A percentile compares a stretch with the other conserved stretches of the same genome.
phyloP scores from a whole-genome alignment of 2,329 filamentous ascomycete species.

The Talaromyces islandicus region DNA sequence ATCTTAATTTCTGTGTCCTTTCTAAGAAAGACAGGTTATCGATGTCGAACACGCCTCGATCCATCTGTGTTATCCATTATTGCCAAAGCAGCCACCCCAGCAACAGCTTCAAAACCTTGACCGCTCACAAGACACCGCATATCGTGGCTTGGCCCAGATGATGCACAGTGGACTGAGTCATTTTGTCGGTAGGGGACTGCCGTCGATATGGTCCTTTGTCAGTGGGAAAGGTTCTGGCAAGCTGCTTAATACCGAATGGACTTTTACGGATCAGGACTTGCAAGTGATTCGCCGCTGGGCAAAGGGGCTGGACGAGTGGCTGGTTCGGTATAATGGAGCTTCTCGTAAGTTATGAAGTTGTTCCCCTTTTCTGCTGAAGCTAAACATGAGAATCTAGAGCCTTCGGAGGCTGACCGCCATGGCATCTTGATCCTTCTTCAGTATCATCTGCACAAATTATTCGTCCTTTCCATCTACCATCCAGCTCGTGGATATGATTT shows the following conservation, averaged over 20 bases:
- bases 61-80: slow-evolving; percentile 24
- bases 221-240: slow-evolving; percentile 14
- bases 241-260: slow-evolving; percentile 10
- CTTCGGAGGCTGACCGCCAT: slow-evolving; percentile 22
- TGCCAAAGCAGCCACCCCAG: slow-evolving; percentile 20
- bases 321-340: slow-evolving; percentile 23
- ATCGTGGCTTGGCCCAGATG: slow-evolving; percentile 22
- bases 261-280: slow-evolving; percentile 22
- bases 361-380: background rate
- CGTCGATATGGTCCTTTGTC: slow-evolving; percentile 24
- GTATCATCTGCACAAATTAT: slow-evolving; percentile 25
- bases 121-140: slow-evolving; percentile 18
- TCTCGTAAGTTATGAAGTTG: slow-evolving; percentile 16
- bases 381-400: slow-evolving; percentile 12
- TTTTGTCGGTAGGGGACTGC: slow-evolving; percentile 23
- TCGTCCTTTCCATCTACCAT: slow-evolving; percentile 25
- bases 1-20: background rate
- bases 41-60: slow-evolving; percentile 27
- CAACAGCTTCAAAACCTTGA: slow-evolving; percentile 16
- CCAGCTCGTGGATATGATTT: slow-evolving; percentile 24
- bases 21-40: slow-evolving; percentile 15
- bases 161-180: slow-evolving; percentile 25
- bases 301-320: slow-evolving; percentile 22
- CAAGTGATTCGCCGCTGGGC: slow-evolving; percentile 24
- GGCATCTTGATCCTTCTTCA: slow-evolving; percentile 25